Base-by-base conservation (phyloP, 306 rosid genomes). In the Vicia faba region DNA sequence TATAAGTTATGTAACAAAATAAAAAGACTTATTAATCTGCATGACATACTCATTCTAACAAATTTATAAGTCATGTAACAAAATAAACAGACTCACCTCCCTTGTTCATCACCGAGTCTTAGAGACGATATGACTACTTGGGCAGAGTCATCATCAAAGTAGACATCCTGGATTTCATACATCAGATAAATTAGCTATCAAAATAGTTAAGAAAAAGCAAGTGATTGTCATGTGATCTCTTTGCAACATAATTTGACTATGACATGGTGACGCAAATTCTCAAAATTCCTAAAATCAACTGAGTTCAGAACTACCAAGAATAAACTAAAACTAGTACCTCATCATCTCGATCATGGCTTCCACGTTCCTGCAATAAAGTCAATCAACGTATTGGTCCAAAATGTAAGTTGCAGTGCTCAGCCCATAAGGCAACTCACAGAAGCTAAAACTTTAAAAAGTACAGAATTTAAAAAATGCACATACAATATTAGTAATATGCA, bases 71-170 rank as follows among this genome's bases (percentile, higher is more conserved):
- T 41, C 29, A 64, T 11, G 23, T 31, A 48, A 35, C 11, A 49
- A 55, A 58, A 43, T 51, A 46, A 61, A 50, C 9, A 40, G 75
- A 82, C 96, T 79, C 64, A 95, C 99, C 99, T 91, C 78, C 99
- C 99, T 73, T 91, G 92, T 50, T 95, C 99, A 76, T 90, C 97
- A 56, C 96, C 84, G 12, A 95, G 97, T 77, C 97, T 84, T 53
- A 95, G 78, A 66, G 96, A 88, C 15, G 99, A 95, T 84, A 95
- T 88, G 56, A 88, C 96, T 16, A 91, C 97, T 80, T 95, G 97
- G 38, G 97, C 96, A 73, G 97, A 95, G 60, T 95, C 99, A 57
- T 95, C 97, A 45, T 86, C 96, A 83, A 91, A 95, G 85, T 95
- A 95, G 75, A 86, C 99, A 60, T 91, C 96, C 99, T 95, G 89